Evolutionary conservation across 176 grass and related monocot species (phyloP).

Genomic region (Bolboschoenus planiculmis): DNA sequence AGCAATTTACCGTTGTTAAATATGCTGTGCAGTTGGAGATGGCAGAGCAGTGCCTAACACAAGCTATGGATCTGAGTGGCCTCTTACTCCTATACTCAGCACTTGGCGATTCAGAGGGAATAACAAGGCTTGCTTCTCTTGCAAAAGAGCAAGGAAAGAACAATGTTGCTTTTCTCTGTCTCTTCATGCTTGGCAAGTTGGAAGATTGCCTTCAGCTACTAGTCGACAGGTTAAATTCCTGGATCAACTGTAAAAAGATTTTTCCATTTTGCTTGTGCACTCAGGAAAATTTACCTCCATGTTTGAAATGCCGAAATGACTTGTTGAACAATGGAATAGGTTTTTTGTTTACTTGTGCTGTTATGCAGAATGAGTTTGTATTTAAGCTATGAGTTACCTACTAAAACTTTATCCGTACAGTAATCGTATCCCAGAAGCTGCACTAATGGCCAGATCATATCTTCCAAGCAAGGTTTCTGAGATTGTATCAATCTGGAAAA

Average conservation of each 20-base stretch:
- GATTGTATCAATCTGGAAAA: conserved; percentile 80
- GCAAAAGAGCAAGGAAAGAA: conserved; percentile 92
- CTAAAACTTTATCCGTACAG: conserved; percentile 32
- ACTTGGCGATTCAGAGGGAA: conserved; percentile 87
- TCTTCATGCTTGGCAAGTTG: conserved; percentile 94
- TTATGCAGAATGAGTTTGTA: background rate
- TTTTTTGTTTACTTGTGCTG: conserved; percentile 1
- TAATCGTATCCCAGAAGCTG: conserved; percentile 95
- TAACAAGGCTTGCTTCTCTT: conserved; percentile 63
- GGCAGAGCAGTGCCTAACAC: conserved; percentile 80
- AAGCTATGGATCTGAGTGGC: conserved; percentile 89
- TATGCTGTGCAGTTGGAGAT: conserved; percentile 61
- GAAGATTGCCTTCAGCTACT: conserved; percentile 93
- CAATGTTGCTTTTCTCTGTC: conserved; percentile 90
- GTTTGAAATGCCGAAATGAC: background rate
- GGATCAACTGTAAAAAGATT: background rate
- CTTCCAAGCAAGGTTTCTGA: conserved; percentile 95
- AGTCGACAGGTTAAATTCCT: conserved; percentile 56
- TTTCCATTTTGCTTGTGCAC: background rate
- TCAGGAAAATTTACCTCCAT: background rate
- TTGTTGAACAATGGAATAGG: no score
- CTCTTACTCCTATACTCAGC: conserved; percentile 87
- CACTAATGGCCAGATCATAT: conserved; percentile 93
- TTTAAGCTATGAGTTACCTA: background rate
- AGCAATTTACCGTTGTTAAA: conserved; percentile 19